Conservation (phyloP, 768 basidiomycete genomes). For the Pisolithus microcarpus region DNA sequence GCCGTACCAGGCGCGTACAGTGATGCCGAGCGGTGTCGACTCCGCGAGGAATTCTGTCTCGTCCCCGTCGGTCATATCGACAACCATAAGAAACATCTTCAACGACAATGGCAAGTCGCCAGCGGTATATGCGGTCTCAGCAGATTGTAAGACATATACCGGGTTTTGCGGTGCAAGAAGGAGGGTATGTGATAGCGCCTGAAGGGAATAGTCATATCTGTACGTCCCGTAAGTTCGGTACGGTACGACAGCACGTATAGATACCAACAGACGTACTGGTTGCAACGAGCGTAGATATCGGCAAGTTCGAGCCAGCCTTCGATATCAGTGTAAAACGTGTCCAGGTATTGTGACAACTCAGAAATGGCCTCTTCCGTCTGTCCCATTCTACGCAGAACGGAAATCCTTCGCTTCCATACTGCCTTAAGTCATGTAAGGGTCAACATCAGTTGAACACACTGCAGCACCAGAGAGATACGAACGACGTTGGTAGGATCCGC, state of each 20-base stretch:
- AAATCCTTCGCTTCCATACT: slow-evolving; percentile 75
- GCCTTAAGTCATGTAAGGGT: slow-evolving; percentile 28
- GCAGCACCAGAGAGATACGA: slow-evolving; percentile 21
- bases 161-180: slow-evolving; percentile 83
- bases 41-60: slow-evolving; percentile 45
- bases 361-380: slow-evolving; percentile 60
- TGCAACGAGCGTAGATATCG: slow-evolving; percentile 66
- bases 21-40: slow-evolving; percentile 42
- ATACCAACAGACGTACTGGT: slow-evolving; percentile 47
- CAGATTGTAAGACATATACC: slow-evolving; percentile 74
- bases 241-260: not conserved
- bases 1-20: slow-evolving; percentile 75
- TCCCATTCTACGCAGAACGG: slow-evolving; percentile 58
- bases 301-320: slow-evolving; percentile 87
- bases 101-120: slow-evolving; percentile 69
- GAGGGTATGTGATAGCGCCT: slow-evolving; percentile 74
- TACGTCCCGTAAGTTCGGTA: not conserved
- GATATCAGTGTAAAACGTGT: slow-evolving; percentile 82
- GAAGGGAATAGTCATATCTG: slow-evolving; percentile 68
- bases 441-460: not conserved
- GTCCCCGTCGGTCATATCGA: slow-evolving; percentile 70
- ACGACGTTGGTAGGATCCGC: slow-evolving; percentile 68
- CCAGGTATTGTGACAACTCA: slow-evolving; percentile 66
- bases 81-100: slow-evolving; percentile 69
- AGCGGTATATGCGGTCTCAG: slow-evolving; percentile 81